phyloP scores from a whole-genome alignment of 768 basidiomycete species.

The Leucocoprinus leucothites region DNA sequence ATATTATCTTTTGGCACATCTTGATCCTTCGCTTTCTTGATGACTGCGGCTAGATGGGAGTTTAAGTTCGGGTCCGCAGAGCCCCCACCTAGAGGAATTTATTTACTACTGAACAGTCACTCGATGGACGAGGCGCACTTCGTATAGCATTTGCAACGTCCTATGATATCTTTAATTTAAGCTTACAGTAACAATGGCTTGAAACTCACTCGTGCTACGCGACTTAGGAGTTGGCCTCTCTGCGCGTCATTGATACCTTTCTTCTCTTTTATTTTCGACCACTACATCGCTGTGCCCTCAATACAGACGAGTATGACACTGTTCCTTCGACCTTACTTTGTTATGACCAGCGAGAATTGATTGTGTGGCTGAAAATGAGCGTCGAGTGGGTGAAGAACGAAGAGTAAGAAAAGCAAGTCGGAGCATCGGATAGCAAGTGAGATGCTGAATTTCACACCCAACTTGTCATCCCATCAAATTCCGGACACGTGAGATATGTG shows the following conservation, averaged over 20 bases:
- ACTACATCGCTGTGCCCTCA: slow-evolving; percentile 33
- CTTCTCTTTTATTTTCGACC: slow-evolving; percentile 75
- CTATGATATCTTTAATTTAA: slow-evolving; percentile 26
- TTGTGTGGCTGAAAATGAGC: slow-evolving; percentile 19
- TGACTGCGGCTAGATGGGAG: slow-evolving; percentile 43
- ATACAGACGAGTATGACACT: background rate
- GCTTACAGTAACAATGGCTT: background rate
- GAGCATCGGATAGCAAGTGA: slow-evolving; percentile 4
- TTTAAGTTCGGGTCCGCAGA: slow-evolving; percentile 55
- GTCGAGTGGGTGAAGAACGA: slow-evolving; percentile 7
- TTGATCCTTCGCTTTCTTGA: slow-evolving; percentile 53
- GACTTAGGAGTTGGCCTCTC: slow-evolving; percentile 56
- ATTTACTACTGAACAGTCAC: slow-evolving; percentile 5
- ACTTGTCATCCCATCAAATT: background rate
- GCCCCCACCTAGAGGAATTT: slow-evolving; percentile 43
- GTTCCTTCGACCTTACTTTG: slow-evolving; percentile 27
- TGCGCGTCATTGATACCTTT: slow-evolving; percentile 64
- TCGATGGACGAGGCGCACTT: slow-evolving; percentile 34
- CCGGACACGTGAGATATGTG: background rate
- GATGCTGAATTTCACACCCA: slow-evolving; percentile 5
- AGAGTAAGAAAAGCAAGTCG: background rate
- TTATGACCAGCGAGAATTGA: slow-evolving; percentile 34
- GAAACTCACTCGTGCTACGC: slow-evolving; percentile 48
- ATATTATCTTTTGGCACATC: slow-evolving; percentile 72
- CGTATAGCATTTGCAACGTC: slow-evolving; percentile 61